A percentile compares a stretch with the other conserved stretches of the same genome.
Evolutionary conservation across 345 rosid genomes (phyloP).

Genomic region (Brassica napus): DNA sequence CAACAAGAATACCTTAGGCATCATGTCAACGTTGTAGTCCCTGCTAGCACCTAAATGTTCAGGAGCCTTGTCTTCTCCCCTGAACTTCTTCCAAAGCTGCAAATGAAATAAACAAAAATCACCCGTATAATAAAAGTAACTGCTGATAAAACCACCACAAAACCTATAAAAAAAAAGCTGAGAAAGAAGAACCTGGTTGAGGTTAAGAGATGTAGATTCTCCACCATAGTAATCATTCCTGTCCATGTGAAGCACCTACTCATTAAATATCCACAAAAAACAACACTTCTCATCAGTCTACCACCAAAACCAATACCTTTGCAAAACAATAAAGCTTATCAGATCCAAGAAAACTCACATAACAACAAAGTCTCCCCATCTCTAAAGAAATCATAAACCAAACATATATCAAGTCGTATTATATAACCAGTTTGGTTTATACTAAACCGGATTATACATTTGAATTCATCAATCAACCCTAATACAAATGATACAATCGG

Average conservation of each 20-base stretch:
- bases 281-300: neutral
- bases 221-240: constrained; percentile 90
- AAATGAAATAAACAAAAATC: neutral
- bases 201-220: constrained; percentile 78
- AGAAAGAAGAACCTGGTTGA: constrained; percentile 57
- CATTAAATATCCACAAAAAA: neutral
- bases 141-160: neutral
- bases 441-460: neutral
- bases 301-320: neutral
- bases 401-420: neutral
- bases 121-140: neutral
- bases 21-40: constrained; percentile 79
- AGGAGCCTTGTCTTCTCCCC: constrained; percentile 1
- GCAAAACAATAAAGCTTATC: neutral
- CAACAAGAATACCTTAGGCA: constrained; percentile 61
- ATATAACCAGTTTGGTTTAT: neutral
- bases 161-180: neutral
- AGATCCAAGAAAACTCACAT: neutral
- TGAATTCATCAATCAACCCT: neutral
- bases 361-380: neutral
- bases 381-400: neutral
- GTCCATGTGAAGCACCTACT: constrained; percentile 81
- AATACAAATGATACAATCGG: constrained; percentile 13
- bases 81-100: neutral
- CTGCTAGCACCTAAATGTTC: neutral